These are phyloP conservation scores for Camelina laxa DNA, from an alignment of 345 rosid species.

Conservation along the genomic window DNA sequence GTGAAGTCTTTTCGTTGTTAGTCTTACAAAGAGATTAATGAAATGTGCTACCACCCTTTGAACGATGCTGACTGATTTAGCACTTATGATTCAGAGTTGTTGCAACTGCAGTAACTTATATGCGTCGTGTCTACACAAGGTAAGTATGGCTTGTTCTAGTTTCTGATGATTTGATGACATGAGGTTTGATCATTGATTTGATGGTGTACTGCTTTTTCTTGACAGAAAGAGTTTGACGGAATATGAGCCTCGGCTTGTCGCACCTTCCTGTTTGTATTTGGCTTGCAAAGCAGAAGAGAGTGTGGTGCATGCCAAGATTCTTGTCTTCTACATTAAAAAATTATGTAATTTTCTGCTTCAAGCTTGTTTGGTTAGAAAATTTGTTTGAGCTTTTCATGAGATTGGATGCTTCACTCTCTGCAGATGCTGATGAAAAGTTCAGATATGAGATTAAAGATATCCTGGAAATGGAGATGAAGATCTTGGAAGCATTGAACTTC, in stretches of 20 bases:
- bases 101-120: constrained; percentile 88
- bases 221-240: constrained; percentile 88
- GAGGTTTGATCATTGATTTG: neutral
- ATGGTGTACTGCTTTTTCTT: constrained; percentile 14
- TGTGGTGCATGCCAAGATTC: constrained; percentile 84
- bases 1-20: constrained; percentile 51
- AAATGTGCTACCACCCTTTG: neutral
- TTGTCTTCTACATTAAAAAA: constrained; percentile 74
- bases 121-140: constrained; percentile 97
- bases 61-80: constrained; percentile 30
- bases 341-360: constrained; percentile 49
- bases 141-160: constrained; percentile 50
- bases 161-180: neutral
- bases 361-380: neutral
- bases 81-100: constrained; percentile 70
- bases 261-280: constrained; percentile 94
- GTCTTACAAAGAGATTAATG: neutral
- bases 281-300: constrained; percentile 99
- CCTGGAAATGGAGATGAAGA: constrained; percentile 98
- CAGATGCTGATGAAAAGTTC: constrained; percentile 85
- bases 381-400: constrained; percentile 22
- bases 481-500: constrained; percentile 90
- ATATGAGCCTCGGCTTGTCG: constrained; percentile 92
- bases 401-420: constrained; percentile 32
- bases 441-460: constrained; percentile 86